Conservation (phyloP, 257 asterid genomes). For the Jaltomata sinuosa region DNA sequence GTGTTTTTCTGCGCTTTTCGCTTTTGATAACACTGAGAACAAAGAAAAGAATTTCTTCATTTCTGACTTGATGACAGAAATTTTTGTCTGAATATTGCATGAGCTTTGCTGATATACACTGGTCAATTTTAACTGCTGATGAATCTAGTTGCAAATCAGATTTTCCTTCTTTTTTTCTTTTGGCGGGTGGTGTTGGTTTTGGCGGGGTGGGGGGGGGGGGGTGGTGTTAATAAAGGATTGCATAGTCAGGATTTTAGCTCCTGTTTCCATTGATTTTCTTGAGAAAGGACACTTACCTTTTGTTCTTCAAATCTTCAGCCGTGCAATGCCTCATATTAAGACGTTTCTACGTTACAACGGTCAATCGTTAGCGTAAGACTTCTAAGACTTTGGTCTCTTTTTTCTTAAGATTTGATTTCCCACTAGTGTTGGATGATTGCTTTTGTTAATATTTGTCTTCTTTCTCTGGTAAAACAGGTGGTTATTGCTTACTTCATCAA, state of each 20-base stretch:
- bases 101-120: background rate
- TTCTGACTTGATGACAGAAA: background rate
- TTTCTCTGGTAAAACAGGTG: slow-evolving; percentile 39
- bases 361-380: slow-evolving; percentile 83
- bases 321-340: slow-evolving; percentile 99
- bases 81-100: background rate
- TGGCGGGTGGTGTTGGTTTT: too few species aligned
- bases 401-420: background rate
- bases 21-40: background rate
- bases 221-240: background rate
- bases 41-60: background rate
- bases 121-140: background rate
- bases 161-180: background rate
- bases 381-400: background rate
- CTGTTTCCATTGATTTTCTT: background rate
- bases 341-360: slow-evolving; percentile 80
- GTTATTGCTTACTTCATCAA: slow-evolving; percentile 87
- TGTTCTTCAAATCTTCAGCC: slow-evolving; percentile 38
- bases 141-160: background rate
- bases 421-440: background rate
- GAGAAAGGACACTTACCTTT: slow-evolving; percentile 9
- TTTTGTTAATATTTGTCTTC: background rate
- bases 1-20: background rate
- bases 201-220: too few species aligned
- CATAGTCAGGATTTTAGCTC: background rate